These are phyloP conservation scores for Penicillium herquei DNA, from an alignment of 495 filamentous ascomycete genomes.

Conservation along the genomic window DNA sequence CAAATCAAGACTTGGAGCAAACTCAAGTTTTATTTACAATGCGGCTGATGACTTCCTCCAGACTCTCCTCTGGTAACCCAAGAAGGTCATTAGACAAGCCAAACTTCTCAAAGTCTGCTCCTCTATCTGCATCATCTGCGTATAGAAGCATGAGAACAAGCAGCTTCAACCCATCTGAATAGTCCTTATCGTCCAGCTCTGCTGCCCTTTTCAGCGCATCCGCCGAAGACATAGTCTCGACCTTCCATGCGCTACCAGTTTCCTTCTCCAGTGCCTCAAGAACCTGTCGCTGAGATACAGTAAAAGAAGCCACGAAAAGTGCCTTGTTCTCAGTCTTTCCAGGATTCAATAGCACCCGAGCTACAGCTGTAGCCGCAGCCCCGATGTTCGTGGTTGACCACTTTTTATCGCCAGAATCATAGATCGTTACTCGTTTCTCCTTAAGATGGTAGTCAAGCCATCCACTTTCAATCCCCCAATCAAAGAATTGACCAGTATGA, in stretches of 20 bases:
- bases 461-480: constrained; percentile 3
- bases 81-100: constrained; percentile 2
- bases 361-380: not conserved
- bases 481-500: constrained; percentile 1
- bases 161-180: constrained; percentile 4
- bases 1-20: too few relatives aligned
- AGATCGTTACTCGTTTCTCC: not conserved
- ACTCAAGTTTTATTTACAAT: not conserved
- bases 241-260: not conserved
- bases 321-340: not conserved
- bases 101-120: constrained; percentile 1
- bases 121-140: constrained; percentile 2
- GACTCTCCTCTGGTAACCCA: not conserved
- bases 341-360: not conserved
- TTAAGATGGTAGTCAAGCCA: constrained; percentile 3
- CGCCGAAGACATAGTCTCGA: constrained; percentile 1
- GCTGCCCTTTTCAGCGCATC: constrained; percentile 1
- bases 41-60: not conserved
- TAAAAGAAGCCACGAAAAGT: constrained; percentile 1
- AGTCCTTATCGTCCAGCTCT: not conserved
- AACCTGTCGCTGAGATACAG: not conserved
- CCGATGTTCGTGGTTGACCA: constrained; percentile 1
- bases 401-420: not conserved
- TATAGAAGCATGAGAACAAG: constrained; percentile 4
- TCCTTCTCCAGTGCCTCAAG: constrained; percentile 1